These are phyloP conservation scores for Haplographium delicatum DNA, from an alignment of 495 filamentous ascomycete genomes.

Conservation along the genomic window DNA sequence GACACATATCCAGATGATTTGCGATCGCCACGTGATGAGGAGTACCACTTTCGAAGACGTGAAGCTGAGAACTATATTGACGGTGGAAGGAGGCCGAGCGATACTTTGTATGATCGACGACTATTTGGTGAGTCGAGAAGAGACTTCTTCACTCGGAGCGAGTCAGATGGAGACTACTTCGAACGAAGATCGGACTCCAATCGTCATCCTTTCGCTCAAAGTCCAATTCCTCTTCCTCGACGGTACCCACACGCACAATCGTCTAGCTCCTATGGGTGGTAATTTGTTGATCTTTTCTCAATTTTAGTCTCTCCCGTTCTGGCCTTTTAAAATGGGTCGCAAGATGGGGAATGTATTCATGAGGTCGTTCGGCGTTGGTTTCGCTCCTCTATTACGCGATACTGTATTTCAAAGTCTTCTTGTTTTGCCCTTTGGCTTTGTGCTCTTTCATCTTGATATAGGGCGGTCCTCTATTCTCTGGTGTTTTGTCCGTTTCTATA, in stretches of 20 bases:
- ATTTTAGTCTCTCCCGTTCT: background rate
- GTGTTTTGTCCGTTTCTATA: background rate
- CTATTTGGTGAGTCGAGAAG: too few relatives aligned
- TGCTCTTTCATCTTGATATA: too few relatives aligned
- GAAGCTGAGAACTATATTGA: constrained; percentile 21
- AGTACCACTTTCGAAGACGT: constrained; percentile 1
- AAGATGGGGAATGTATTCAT: constrained; percentile 1
- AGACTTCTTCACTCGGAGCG: too few relatives aligned
- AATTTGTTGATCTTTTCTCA: background rate
- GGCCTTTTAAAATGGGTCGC: constrained; percentile 1
- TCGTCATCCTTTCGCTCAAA: constrained; percentile 12
- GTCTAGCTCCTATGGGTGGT: background rate
- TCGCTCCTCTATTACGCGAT: background rate
- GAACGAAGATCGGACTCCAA: background rate
- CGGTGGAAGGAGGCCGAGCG: background rate
- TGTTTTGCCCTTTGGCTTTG: too few relatives aligned
- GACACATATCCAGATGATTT: too few relatives aligned
- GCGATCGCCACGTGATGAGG: constrained; percentile 5
- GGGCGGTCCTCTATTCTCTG: background rate
- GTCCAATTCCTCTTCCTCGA: background rate
- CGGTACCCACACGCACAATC: constrained; percentile 2
- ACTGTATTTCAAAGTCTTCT: background rate
- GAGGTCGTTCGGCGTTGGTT: background rate
- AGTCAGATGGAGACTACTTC: too few relatives aligned
- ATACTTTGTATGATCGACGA: background rate